phyloP scores from a whole-genome alignment of 495 filamentous ascomycete genomes.

The Rusavskia elegans region DNA sequence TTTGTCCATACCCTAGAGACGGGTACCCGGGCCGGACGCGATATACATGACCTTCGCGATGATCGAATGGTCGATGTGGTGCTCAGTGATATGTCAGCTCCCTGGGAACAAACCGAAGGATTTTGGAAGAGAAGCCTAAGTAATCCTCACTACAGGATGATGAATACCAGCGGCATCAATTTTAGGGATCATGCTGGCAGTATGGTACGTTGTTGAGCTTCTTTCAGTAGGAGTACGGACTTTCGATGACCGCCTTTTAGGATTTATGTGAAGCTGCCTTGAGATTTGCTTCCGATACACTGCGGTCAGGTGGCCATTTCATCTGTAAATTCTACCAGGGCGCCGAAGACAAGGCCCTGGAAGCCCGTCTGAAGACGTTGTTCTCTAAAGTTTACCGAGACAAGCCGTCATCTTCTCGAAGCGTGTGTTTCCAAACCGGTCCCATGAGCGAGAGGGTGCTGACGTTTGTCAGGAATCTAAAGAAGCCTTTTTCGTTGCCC shows the following conservation, averaged over 20 bases:
- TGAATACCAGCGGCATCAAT: constrained; percentile 83
- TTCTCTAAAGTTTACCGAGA: constrained; percentile 68
- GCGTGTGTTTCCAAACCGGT: constrained; percentile 34
- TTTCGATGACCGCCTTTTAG: constrained; percentile 23
- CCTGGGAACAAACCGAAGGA: constrained; percentile 68
- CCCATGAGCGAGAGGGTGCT: neutral
- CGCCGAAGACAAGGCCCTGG: constrained; percentile 61
- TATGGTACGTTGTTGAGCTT: constrained; percentile 50
- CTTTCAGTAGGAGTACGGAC: too few relatives aligned
- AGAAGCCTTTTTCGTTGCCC: constrained; percentile 73
- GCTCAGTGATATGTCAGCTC: constrained; percentile 95
- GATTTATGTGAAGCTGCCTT: constrained; percentile 80
- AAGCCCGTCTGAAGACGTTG: constrained; percentile 50
- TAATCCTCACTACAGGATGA: constrained; percentile 93
- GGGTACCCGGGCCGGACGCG: too few relatives aligned
- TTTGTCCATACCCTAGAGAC: neutral
- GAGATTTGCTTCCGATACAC: constrained; percentile 63
- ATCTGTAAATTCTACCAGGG: constrained; percentile 98
- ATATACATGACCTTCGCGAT: too few relatives aligned
- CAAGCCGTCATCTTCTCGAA: constrained; percentile 81
- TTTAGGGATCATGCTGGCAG: constrained; percentile 86
- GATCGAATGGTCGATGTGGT: constrained; percentile 70
- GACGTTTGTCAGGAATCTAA: constrained; percentile 60
- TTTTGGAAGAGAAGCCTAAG: constrained; percentile 75
- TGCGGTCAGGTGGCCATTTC: constrained; percentile 72